Percentiles rank a stretch among this genome's conserved stretches.
Conservation (phyloP, 345 rosid genomes). For the Hibiscus trionum region DNA sequence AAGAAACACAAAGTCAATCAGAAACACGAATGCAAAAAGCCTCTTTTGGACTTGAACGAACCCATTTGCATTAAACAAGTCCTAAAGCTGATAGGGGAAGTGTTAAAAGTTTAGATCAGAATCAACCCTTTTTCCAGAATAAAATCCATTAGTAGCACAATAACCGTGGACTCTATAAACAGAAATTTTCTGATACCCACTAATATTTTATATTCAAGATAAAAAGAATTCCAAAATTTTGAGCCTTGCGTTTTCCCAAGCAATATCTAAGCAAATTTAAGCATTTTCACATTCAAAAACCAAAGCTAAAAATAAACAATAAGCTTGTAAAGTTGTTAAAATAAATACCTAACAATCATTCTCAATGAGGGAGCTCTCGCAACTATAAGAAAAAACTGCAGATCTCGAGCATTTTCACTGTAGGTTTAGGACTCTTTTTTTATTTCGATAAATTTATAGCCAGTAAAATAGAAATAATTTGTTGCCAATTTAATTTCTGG, state of each 20-base stretch:
- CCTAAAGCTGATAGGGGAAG: constrained; percentile 1
- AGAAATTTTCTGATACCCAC: constrained; percentile 8
- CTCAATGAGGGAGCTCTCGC: constrained; percentile 47
- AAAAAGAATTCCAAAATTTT: neutral
- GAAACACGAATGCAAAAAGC: neutral
- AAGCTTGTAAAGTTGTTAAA: too few relatives aligned
- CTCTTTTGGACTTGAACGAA: neutral
- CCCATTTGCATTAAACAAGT: neutral
- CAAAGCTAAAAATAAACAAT: too few relatives aligned
- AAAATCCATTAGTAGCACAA: constrained; percentile 3
- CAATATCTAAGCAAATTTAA: too few relatives aligned
- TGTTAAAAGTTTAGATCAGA: constrained; percentile 1
- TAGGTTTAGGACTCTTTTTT: neutral
- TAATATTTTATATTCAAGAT: constrained; percentile 1
- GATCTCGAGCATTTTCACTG: constrained; percentile 92
- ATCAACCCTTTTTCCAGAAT: constrained; percentile 11
- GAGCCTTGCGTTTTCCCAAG: neutral
- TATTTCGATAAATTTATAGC: too few relatives aligned
- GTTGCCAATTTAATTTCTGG: too few relatives aligned
- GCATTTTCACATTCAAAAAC: too few relatives aligned
- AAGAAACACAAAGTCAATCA: neutral
- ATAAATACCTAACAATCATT: constrained; percentile 52
- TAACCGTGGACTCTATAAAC: constrained; percentile 17
- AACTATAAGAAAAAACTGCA: constrained; percentile 81
- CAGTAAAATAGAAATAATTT: too few relatives aligned